Percentiles rank a stretch among this genome's conserved stretches.
Conservation (phyloP, 2,329 filamentous ascomycete genomes). For the Penicillium sp. region DNA sequence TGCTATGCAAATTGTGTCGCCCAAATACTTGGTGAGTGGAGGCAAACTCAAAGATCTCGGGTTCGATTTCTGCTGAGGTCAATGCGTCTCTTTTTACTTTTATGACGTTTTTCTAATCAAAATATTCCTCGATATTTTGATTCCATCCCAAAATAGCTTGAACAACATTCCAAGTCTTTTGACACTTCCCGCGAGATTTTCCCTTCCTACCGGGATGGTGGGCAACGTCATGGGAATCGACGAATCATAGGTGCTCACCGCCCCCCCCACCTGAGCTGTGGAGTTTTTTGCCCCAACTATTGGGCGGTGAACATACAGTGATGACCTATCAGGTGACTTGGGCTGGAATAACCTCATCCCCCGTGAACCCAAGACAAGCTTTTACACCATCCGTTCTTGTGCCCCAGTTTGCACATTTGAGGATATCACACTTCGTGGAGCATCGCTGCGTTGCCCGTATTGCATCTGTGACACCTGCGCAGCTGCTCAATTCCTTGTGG, state of each 20-base stretch:
- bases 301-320: constrained; percentile 1
- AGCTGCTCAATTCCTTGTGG: constrained; percentile 1
- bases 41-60: no score
- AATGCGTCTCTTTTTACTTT: no score
- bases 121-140: no score
- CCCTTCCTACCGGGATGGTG: no score
- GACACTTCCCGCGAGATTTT: no score
- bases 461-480: neutral
- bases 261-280: neutral
- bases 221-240: neutral
- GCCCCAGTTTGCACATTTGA: constrained; percentile 2
- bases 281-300: constrained; percentile 1
- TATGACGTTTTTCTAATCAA: no score
- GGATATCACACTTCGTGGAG: neutral
- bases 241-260: neutral
- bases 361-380: constrained; percentile 7
- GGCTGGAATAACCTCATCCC: constrained; percentile 26
- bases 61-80: no score
- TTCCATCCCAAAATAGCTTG: no score
- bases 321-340: constrained; percentile 22
- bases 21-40: no score
- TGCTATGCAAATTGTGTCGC: no score
- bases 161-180: no score
- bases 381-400: constrained; percentile 8
- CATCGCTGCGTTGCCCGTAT: neutral